These are phyloP conservation scores for Allium fistulosum DNA, from an alignment of 106 monocot species.

Conservation along the genomic window DNA sequence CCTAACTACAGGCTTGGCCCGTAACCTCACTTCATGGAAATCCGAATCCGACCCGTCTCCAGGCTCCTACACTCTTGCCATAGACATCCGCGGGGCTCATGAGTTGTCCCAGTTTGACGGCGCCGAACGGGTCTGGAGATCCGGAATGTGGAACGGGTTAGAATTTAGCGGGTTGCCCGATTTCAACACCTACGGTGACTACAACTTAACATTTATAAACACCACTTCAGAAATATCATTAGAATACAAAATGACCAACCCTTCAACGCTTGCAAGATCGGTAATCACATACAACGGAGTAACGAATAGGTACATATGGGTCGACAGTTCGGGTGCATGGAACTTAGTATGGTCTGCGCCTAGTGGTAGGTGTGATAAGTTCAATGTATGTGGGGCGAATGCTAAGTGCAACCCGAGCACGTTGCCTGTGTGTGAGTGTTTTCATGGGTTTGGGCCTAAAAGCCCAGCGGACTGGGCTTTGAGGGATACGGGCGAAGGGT, in stretches of 20 bases:
- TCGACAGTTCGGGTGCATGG: slow-evolving; percentile 9
- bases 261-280: slow-evolving; percentile 4
- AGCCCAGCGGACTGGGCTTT: slow-evolving; percentile 20
- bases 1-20: slow-evolving; percentile 10
- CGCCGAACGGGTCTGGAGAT: not conserved
- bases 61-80: slow-evolving; percentile 6
- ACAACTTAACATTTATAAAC: slow-evolving; percentile 13
- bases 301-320: slow-evolving; percentile 11
- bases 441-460: slow-evolving; percentile 40
- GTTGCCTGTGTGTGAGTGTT: slow-evolving; percentile 37
- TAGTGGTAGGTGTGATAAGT: slow-evolving; percentile 22
- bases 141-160: slow-evolving; percentile 14
- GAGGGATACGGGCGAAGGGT: slow-evolving; percentile 18
- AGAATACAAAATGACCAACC: not conserved
- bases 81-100: slow-evolving; percentile 5
- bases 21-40: slow-evolving; percentile 31
- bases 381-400: slow-evolving; percentile 27
- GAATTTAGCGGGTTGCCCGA: slow-evolving; percentile 1
- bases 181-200: not conserved
- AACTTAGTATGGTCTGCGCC: slow-evolving; percentile 15
- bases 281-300: slow-evolving; percentile 9
- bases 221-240: slow-evolving; percentile 15
- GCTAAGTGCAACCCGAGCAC: slow-evolving; percentile 28
- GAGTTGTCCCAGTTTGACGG: slow-evolving; percentile 1
- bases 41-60: slow-evolving; percentile 26